These are phyloP conservation scores for Phyllostachys edulis DNA, from an alignment of 176 grass and related monocot species.

Conservation along the genomic window DNA sequence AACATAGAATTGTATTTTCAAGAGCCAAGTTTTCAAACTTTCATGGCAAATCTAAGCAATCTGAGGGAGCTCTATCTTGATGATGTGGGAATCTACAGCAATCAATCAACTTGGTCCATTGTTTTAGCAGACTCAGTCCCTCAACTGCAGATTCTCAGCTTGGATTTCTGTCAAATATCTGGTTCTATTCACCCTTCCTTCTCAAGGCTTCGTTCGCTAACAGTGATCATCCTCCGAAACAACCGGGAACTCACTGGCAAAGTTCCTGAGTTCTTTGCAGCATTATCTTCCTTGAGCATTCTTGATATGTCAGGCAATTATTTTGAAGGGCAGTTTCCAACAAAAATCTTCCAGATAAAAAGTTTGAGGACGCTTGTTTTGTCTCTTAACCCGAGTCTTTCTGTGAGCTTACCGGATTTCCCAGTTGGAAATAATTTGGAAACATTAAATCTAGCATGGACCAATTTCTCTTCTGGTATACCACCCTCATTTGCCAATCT, in stretches of 20 bases:
- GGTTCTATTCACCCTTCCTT: constrained; percentile 30
- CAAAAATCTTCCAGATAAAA: constrained; percentile 16
- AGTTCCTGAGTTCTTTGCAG: neutral
- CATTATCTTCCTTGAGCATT: neutral
- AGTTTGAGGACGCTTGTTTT: neutral
- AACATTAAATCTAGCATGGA: too few relatives aligned
- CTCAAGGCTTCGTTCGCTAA: constrained; percentile 2
- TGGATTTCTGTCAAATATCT: too few relatives aligned
- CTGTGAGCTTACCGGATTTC: too few relatives aligned
- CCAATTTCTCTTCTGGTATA: too few relatives aligned
- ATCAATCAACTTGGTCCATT: constrained; percentile 13
- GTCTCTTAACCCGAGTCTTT: too few relatives aligned
- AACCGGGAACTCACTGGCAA: neutral
- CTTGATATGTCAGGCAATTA: neutral
- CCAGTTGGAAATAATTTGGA: too few relatives aligned
- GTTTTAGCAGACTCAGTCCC: constrained; percentile 6
- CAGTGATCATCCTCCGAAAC: neutral
- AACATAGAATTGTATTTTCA: neutral
- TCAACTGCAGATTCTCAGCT: constrained; percentile 31
- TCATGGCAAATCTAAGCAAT: constrained; percentile 37
- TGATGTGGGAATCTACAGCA: neutral
- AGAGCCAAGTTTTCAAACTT: neutral
- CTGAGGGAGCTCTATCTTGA: constrained; percentile 33
- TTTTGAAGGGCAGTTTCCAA: constrained; percentile 23
- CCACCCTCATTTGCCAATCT: neutral